A percentile compares a stretch with the other conserved stretches of the same genome.
These are phyloP conservation scores for Nakazawaea populi DNA, from an alignment of 805 yeast species.

Conservation along the genomic window DNA sequence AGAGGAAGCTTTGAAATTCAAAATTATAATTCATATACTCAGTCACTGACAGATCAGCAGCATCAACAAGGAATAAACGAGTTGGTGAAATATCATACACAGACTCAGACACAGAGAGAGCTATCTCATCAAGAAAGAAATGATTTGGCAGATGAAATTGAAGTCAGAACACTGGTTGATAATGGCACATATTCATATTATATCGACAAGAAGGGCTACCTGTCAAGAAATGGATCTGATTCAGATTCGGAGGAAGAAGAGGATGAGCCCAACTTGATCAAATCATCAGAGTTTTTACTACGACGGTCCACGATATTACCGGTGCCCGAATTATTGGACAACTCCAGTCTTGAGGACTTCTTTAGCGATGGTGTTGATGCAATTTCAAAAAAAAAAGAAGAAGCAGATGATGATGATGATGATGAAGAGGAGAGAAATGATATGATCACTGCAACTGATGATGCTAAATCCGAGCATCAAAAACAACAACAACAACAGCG, in stretches of 20 bases:
- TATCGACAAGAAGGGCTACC: slow-evolving; percentile 3
- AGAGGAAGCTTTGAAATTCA: no score
- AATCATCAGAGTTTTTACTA: slow-evolving; percentile 6
- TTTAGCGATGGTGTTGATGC: slow-evolving; percentile 1
- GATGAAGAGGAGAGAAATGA: neutral
- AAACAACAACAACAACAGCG: no score
- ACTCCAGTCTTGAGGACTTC: neutral
- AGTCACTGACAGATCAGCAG: no score
- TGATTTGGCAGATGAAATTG: neutral
- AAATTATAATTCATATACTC: no score
- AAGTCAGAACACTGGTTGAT: neutral
- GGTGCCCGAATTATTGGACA: neutral
- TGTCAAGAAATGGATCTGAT: neutral
- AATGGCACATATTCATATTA: slow-evolving; percentile 5
- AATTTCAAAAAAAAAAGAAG: neutral
- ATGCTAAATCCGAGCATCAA: no score
- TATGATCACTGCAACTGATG: neutral
- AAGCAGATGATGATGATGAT: neutral
- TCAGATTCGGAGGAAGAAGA: neutral
- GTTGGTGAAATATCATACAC: no score
- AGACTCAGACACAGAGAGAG: no score
- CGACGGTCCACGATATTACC: slow-evolving; percentile 5
- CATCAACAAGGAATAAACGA: no score
- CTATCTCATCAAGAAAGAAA: neutral
- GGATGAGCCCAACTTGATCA: neutral